phyloP scores from a whole-genome alignment of 2,329 filamentous ascomycete species.

The Diaporthe helianthi region DNA sequence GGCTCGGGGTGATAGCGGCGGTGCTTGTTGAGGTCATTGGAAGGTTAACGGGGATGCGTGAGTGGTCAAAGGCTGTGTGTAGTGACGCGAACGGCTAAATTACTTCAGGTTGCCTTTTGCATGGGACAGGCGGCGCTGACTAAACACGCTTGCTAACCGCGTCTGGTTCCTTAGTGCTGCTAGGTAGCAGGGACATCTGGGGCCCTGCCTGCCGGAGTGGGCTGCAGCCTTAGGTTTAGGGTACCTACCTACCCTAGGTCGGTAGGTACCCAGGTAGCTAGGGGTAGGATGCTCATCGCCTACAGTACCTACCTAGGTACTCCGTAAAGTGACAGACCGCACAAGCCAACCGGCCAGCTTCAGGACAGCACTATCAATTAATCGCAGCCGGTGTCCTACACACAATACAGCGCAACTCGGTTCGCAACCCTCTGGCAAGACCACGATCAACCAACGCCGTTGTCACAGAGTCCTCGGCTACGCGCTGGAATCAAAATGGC shows the following conservation, averaged over 20 bases:
- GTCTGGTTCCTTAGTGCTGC: background rate
- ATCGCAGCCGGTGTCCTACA: background rate
- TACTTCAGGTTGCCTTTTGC: constrained; percentile 2
- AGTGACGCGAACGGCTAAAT: constrained; percentile 17
- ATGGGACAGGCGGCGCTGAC: constrained; percentile 7
- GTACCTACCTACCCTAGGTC: no score
- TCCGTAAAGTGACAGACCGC: constrained; percentile 13
- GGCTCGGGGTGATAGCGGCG: background rate
- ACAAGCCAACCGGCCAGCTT: constrained; percentile 28
- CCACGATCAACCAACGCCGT: constrained; percentile 23
- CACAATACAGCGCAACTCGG: constrained; percentile 17
- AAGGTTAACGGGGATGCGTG: background rate
- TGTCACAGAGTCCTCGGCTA: constrained; percentile 17
- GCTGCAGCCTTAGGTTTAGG: background rate
- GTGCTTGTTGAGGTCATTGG: background rate
- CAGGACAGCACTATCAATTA: constrained; percentile 35
- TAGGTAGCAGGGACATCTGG: no score
- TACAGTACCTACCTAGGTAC: no score
- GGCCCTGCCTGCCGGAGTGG: constrained; percentile 23
- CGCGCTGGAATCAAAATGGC: constrained; percentile 48
- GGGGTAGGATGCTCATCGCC: background rate
- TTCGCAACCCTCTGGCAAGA: constrained; percentile 31
- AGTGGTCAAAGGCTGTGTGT: background rate
- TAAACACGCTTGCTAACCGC: background rate
- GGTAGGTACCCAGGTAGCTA: background rate